phyloP scores from a whole-genome alignment of 2,329 filamentous ascomycete genomes.

The Colletotrichum lupini region DNA sequence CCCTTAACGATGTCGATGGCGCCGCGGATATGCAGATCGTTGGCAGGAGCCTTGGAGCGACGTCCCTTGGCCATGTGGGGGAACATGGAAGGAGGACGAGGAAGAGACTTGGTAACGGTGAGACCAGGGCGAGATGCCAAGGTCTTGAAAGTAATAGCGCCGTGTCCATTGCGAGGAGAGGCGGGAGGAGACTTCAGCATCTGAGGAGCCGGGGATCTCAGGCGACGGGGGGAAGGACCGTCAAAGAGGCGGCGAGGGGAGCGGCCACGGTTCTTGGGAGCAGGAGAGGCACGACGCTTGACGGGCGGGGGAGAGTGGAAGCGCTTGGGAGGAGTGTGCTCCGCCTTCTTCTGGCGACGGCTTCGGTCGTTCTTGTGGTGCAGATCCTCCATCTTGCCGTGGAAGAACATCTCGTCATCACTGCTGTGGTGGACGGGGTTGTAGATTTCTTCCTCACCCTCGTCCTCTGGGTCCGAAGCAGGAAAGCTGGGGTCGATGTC shows the following conservation, averaged over 20 bases:
- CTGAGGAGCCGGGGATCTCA: slow-evolving; percentile 75
- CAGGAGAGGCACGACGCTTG: slow-evolving; percentile 61
- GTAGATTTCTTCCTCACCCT: slow-evolving; percentile 78
- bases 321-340: slow-evolving; percentile 57
- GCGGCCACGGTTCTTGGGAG: slow-evolving; percentile 55
- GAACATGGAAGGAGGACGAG: slow-evolving; percentile 80
- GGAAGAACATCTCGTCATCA: slow-evolving; percentile 77
- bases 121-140: slow-evolving; percentile 71
- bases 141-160: slow-evolving; percentile 55
- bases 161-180: slow-evolving; percentile 54
- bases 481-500: slow-evolving; percentile 98
- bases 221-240: slow-evolving; percentile 75
- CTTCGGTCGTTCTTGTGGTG: slow-evolving; percentile 66
- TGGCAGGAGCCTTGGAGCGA: slow-evolving; percentile 44
- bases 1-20: slow-evolving; percentile 98
- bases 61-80: slow-evolving; percentile 60
- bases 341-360: slow-evolving; percentile 61
- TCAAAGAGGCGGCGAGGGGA: slow-evolving; percentile 72
- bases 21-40: slow-evolving; percentile 80
- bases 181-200: slow-evolving; percentile 60
- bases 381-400: slow-evolving; percentile 77
- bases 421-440: slow-evolving; percentile 70
- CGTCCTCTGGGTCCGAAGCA: slow-evolving; percentile 89
- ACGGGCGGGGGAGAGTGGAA: slow-evolving; percentile 59
- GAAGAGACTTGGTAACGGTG: slow-evolving; percentile 87